A percentile compares a stretch with the other conserved stretches of the same genome.
Evolutionary conservation across 768 basidiomycete genomes (phyloP).

Genomic region (Lentinula aciculospora): DNA sequence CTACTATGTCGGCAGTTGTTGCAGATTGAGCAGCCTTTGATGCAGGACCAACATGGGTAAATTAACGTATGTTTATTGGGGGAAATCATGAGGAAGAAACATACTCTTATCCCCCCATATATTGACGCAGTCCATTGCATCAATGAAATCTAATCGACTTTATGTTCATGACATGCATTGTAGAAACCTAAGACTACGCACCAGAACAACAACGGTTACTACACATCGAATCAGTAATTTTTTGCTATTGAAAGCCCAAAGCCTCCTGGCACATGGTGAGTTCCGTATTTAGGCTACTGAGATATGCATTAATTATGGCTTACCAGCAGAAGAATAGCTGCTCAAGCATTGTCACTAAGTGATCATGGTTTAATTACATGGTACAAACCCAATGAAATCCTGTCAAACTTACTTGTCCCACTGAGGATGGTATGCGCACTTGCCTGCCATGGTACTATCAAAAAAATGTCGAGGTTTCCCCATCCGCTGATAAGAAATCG

Average conservation of each 20-base stretch:
- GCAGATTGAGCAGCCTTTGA: constrained; percentile 1
- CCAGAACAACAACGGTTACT: neutral
- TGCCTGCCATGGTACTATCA: constrained; percentile 2
- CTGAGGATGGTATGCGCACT: constrained; percentile 11
- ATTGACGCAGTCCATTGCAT: constrained; percentile 5
- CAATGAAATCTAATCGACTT: neutral
- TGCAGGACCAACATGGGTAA: neutral
- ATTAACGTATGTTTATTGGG: no score
- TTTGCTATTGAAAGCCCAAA: constrained; percentile 3
- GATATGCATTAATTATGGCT: neutral
- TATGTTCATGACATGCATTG: neutral
- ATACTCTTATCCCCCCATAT: neutral
- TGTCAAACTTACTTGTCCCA: constrained; percentile 10
- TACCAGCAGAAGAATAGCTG: constrained; percentile 20
- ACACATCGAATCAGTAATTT: neutral
- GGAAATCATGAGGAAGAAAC: neutral
- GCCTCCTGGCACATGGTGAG: neutral
- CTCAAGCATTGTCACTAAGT: constrained; percentile 12
- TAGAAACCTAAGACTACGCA: neutral
- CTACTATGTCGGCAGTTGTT: neutral
- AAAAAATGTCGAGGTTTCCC: constrained; percentile 13
- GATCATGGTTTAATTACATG: neutral
- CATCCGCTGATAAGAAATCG: constrained; percentile 14
- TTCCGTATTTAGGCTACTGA: neutral
- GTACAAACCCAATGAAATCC: constrained; percentile 1